Percentiles rank a stretch among this genome's conserved stretches.
Conservation (phyloP, 257 asterid species). For the Petunia secreta region DNA sequence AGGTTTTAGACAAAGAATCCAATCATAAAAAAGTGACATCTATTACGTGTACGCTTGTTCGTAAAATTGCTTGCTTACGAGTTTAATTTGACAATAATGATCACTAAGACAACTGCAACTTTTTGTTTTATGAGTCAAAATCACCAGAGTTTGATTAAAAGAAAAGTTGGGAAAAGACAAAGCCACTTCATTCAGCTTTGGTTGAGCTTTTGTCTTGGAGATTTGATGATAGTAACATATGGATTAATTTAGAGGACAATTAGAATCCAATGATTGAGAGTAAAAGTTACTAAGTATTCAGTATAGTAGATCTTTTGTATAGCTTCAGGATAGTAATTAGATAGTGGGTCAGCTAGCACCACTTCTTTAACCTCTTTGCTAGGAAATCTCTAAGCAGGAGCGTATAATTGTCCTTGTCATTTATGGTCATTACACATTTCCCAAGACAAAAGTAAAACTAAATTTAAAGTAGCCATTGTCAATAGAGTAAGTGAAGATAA, state of each 20-base stretch:
- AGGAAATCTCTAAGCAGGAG: neutral
- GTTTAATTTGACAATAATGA: neutral
- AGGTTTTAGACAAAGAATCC: neutral
- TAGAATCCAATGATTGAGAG: constrained; percentile 28
- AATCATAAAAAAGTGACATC: neutral
- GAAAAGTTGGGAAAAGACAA: neutral
- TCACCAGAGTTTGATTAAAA: neutral
- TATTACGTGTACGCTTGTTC: constrained; percentile 12
- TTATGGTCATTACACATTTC: neutral
- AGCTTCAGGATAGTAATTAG: neutral
- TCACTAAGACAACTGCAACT: neutral
- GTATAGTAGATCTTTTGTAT: neutral
- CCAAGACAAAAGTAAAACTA: neutral
- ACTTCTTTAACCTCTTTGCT: neutral
- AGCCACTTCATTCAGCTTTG: neutral
- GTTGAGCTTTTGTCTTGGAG: neutral
- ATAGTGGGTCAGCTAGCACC: neutral
- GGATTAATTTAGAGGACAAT: constrained; percentile 18
- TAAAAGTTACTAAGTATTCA: neutral
- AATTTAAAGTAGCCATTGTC: neutral
- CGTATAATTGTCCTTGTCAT: neutral
- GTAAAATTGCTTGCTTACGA: neutral
- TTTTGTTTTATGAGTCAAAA: neutral
- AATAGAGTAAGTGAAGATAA: neutral
- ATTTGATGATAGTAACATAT: neutral